Base-by-base conservation (phyloP, 345 rosid genomes). In the Crucihimalaya himalaica region DNA sequence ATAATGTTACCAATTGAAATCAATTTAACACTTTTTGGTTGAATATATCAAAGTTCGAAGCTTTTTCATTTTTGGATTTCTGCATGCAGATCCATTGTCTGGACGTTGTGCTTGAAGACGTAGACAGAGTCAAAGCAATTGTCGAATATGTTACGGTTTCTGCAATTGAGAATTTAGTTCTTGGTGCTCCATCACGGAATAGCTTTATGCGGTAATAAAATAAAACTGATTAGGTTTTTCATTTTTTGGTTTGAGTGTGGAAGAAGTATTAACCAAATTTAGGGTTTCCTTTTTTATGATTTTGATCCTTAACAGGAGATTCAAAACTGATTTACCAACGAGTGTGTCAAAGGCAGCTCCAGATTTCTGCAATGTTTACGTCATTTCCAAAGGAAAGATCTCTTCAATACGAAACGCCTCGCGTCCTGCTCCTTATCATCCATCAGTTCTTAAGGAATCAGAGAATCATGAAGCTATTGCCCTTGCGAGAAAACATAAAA, bases 291-390 rank as follows among this genome's bases (percentile, higher is more conserved):
- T 51, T 18, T 31, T 51, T 68, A 14, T 14, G 34, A 21, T 29
- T 53, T 63, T 63, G 39, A 63, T 47, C 46, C 10, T 28, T 10
- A 50, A 56, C 86, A 92, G 97, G 75, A 78, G 83, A 75, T 90
- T 95, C 77, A 95, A 80, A 85, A 62, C 77, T 12, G 93, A 86
- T 68, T 51, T 86, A 42, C 88, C 98, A 4, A 83, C 81, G 73
- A 35, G 78, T 71, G 90, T 87, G 2, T 78, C 88, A 4, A 95
- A 87, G 62, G 78, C 71, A n/a, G 88, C 93, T 60, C 97, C 97
- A 1, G 99, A 88, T 70, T 95, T 95, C 80, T 95, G 98, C 77
- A 90, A 42, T n/a, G 92, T 92, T 18, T 95, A 84, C 73, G 89
- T 90, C 64, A 82, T 92, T 70, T 79, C 89, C 51, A 92, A 95